A percentile compares a stretch with the other conserved stretches of the same genome.
These are phyloP conservation scores for Abrus precatorius DNA, from an alignment of 306 rosid species.

Conservation along the genomic window DNA sequence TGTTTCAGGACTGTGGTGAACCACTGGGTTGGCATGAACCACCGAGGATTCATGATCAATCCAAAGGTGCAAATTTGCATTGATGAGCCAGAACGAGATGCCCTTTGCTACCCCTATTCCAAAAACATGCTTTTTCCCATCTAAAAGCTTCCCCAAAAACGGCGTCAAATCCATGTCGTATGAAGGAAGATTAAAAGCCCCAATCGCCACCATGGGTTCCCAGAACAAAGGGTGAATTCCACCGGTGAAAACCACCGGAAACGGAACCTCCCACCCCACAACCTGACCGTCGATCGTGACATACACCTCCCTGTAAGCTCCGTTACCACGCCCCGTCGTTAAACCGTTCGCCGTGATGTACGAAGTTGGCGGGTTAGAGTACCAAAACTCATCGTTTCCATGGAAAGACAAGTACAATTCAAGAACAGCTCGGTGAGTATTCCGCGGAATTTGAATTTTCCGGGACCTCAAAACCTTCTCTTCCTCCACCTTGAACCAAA, in stretches of 20 bases:
- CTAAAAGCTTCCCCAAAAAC: conserved; percentile 70
- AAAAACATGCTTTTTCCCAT: conserved; percentile 62
- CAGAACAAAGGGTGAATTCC: conserved; percentile 85
- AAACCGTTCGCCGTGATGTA: conserved; percentile 66
- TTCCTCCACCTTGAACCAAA: conserved; percentile 72
- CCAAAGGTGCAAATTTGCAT: conserved; percentile 91
- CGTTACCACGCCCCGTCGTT: conserved; percentile 71
- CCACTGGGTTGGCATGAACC: conserved; percentile 49
- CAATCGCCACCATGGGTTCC: conserved; percentile 85
- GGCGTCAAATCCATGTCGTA: conserved; percentile 81
- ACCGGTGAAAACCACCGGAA: conserved; percentile 88
- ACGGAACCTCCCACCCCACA: conserved; percentile 76
- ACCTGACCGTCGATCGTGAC: conserved; percentile 71
- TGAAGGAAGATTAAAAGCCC: conserved; percentile 80
- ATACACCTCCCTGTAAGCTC: conserved; percentile 76
- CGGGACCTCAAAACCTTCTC: conserved; percentile 47
- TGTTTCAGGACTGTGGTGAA: conserved; percentile 48
- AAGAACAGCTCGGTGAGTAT: conserved; percentile 64
- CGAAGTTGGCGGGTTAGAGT: conserved; percentile 78
- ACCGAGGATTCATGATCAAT: conserved; percentile 56
- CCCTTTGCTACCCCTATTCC: conserved; percentile 72
- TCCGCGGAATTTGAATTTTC: conserved; percentile 64
- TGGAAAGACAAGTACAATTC: conserved; percentile 80
- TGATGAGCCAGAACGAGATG: conserved; percentile 80
- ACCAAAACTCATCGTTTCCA: conserved; percentile 94